Evolutionary conservation across 192 early-diverging fungal genomes (phyloP), one percentile per base, ranked within the genome.

Genomic region (Backusella macrospora): DNA sequence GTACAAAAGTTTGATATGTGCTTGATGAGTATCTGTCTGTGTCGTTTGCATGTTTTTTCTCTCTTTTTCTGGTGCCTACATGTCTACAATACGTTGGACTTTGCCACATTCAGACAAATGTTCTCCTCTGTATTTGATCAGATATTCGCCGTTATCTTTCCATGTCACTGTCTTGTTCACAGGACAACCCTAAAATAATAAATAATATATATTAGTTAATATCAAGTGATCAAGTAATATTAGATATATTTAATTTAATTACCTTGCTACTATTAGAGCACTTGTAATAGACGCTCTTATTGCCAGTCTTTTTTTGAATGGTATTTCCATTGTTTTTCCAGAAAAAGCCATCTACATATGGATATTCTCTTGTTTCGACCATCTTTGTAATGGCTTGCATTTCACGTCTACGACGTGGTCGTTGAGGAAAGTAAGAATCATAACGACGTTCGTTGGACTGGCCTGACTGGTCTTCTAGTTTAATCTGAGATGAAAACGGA

Each of bases 301-400:
- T 84, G 45, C 85, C 85, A 7, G 85, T 86, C 71, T 85, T 85
- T 73, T 83, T 85, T 37, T 86, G 85, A 8, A 80, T 80, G 14
- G 87, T 88, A 49, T 88, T 88, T 45, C 87, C 87, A 67, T 86
- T 85, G 73, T 86, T 86, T 73, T 82, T 84, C 83, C 85, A 88
- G n/a, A 86, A 76, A 76, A 80, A 85, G 5, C 67, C 68, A 74
- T 79, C 68, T 26, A 55, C 39, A 55, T 78, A 78, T 49, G 55
- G 67, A 29, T 52, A 68, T 44, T 88, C 84, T 38, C 70, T 68
- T 5, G 87, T 85, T 49, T 88, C 87, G 5, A 88, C 80, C 63
- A 88, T 82, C 74, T 85, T 82, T 43, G 84, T 86, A 13, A 88
- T 84, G 0, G 87, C 82, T 59, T 86, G 85, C 87, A 88, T 88